Conservation (phyloP, 805 yeast genomes). For the Lipomyces sp. region DNA sequence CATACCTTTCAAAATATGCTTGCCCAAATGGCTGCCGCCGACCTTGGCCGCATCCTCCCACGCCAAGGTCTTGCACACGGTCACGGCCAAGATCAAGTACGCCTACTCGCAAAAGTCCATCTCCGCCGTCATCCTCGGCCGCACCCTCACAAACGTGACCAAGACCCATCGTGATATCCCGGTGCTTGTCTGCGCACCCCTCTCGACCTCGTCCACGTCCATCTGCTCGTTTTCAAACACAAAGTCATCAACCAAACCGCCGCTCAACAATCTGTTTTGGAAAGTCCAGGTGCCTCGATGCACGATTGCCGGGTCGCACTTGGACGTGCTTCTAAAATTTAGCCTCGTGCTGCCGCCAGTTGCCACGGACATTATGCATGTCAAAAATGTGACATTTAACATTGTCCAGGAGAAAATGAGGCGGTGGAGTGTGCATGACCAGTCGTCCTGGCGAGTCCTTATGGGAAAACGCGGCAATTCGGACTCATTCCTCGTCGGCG, state of each 20-base stretch:
- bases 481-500: not conserved
- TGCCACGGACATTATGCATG: not conserved
- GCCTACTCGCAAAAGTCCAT: not conserved
- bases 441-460: slow-evolving; percentile 2
- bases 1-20: slow-evolving; percentile 8
- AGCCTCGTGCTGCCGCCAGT: not conserved
- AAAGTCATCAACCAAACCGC: not conserved
- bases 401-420: slow-evolving; percentile 12
- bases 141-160: not conserved
- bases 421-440: not conserved
- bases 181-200: slow-evolving; percentile 5
- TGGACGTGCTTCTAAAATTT: not conserved
- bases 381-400: not conserved
- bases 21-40: slow-evolving; percentile 23
- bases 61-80: slow-evolving; percentile 13
- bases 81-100: slow-evolving; percentile 20
- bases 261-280: slow-evolving; percentile 9
- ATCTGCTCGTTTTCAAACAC: slow-evolving; percentile 4
- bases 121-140: slow-evolving; percentile 3
- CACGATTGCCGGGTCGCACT: slow-evolving; percentile 3
- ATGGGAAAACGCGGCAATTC: not conserved
- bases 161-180: slow-evolving; percentile 3
- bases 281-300: slow-evolving; percentile 9
- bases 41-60: slow-evolving; percentile 13
- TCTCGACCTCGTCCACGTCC: not conserved